Conservation (phyloP, 441 rosid genomes). For the Adansonia rubrostipa region DNA sequence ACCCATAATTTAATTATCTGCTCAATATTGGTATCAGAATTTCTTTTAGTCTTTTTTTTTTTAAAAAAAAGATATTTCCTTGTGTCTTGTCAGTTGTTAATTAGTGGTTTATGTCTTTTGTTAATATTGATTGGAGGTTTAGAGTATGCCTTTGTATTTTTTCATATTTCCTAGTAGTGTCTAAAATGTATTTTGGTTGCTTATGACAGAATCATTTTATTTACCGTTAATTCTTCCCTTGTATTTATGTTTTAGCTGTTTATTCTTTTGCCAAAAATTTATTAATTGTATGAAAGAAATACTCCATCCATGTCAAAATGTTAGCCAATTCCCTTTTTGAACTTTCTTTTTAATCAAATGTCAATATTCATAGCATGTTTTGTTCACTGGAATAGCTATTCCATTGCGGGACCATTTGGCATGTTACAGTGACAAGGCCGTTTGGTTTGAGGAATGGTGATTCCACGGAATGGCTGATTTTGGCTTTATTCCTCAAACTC, state of each 20-base stretch:
- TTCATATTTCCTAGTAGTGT: neutral
- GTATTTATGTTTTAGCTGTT: neutral
- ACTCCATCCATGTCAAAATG: neutral
- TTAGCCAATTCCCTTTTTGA: neutral
- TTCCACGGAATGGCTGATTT: too few relatives aligned
- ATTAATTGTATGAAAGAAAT: conserved; percentile 10
- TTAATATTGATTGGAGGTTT: neutral
- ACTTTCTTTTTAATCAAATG: neutral
- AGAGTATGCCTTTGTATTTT: neutral
- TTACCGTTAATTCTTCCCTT: neutral
- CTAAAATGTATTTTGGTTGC: neutral
- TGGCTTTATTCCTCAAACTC: too few relatives aligned
- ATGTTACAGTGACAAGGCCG: too few relatives aligned
- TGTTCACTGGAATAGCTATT: too few relatives aligned
- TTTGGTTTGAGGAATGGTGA: too few relatives aligned
- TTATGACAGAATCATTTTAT: neutral
- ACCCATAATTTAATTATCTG: neutral
- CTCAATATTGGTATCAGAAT: neutral
- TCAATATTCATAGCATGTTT: neutral
- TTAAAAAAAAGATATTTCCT: neutral
- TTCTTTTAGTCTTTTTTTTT: neutral
- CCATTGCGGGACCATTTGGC: too few relatives aligned
- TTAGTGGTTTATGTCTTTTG: neutral
- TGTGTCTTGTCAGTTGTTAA: neutral
- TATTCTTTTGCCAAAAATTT: neutral